Conservation (phyloP, 2,329 filamentous ascomycete genomes). For the Hypoxylon sp. region DNA sequence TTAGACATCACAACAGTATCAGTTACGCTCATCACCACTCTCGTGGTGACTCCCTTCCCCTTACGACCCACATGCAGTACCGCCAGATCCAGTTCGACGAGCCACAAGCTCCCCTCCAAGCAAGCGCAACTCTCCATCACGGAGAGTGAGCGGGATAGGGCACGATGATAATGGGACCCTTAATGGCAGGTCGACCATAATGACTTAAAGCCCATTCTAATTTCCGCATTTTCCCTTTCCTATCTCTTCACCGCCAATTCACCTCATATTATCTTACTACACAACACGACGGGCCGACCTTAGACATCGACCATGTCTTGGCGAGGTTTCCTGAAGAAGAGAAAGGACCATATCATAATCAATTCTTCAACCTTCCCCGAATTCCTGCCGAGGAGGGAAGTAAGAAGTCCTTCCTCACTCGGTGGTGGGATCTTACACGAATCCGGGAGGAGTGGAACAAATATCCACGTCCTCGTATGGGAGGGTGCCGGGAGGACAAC, state of each 20-base stretch:
- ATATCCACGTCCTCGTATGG: not conserved
- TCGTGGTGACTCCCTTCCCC: not conserved
- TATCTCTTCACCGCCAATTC: not conserved
- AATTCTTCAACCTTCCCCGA: too few relatives aligned
- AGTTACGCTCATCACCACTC: not conserved
- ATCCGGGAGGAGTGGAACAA: not conserved
- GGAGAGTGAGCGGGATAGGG: not conserved
- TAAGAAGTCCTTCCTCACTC: too few relatives aligned
- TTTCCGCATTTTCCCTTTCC: not conserved
- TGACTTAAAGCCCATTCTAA: not conserved
- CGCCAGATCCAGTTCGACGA: not conserved
- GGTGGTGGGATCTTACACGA: too few relatives aligned
- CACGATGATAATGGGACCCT: not conserved
- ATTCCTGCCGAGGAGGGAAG: too few relatives aligned
- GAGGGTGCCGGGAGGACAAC: not conserved
- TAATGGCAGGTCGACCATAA: not conserved
- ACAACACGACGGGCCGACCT: not conserved
- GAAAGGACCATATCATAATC: too few relatives aligned
- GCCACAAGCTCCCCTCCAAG: not conserved
- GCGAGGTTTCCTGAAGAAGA: too few relatives aligned
- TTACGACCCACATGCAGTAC: not conserved
- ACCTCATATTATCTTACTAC: not conserved
- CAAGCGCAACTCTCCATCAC: not conserved
- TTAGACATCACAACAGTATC: not conserved
- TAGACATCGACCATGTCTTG: not conserved